phyloP scores from a whole-genome alignment of 805 yeast species.

The Hanseniaspora lachancei region DNA sequence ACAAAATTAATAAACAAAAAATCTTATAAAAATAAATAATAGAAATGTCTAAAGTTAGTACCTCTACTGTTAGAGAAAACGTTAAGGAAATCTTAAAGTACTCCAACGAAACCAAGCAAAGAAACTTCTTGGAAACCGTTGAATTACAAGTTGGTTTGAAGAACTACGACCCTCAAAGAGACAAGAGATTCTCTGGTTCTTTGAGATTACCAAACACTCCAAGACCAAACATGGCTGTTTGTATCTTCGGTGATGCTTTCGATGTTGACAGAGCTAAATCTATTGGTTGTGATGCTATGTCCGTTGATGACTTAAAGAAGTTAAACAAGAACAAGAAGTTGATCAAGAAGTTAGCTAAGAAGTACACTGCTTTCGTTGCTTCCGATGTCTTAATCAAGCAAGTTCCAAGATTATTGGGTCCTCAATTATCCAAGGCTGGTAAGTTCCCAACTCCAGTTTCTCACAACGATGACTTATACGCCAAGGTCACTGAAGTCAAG shows the following conservation, averaged over 20 bases:
- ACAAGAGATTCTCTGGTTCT: constrained; percentile 99
- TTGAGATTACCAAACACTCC: constrained; percentile 97
- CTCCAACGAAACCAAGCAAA: constrained; percentile 95
- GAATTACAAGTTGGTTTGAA: constrained; percentile 99
- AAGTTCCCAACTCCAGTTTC: constrained; percentile 99
- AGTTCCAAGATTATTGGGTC: constrained; percentile 99
- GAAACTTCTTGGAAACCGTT: constrained; percentile 99
- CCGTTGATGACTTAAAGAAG: constrained; percentile 98
- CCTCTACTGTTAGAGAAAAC: constrained; percentile 90
- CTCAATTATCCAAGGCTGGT: constrained; percentile 99
- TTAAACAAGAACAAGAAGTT: constrained; percentile 99
- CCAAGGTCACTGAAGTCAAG: constrained; percentile 92
- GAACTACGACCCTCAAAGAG: constrained; percentile 99
- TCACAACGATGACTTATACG: constrained; percentile 94
- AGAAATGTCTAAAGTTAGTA: constrained; percentile 76
- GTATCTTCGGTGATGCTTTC: constrained; percentile 99
- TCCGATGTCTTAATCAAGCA: constrained; percentile 98
- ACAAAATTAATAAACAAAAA: constrained; percentile 1
- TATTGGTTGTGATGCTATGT: constrained; percentile 98
- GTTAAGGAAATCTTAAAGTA: constrained; percentile 80
- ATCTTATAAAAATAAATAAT: constrained; percentile 16
- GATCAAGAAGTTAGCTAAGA: constrained; percentile 98
- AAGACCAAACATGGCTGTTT: constrained; percentile 99
- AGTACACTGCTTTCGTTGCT: constrained; percentile 98
- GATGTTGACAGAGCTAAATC: constrained; percentile 99